Conservation (phyloP, 2,329 filamentous ascomycete species). For the Apiospora malaysiana region DNA sequence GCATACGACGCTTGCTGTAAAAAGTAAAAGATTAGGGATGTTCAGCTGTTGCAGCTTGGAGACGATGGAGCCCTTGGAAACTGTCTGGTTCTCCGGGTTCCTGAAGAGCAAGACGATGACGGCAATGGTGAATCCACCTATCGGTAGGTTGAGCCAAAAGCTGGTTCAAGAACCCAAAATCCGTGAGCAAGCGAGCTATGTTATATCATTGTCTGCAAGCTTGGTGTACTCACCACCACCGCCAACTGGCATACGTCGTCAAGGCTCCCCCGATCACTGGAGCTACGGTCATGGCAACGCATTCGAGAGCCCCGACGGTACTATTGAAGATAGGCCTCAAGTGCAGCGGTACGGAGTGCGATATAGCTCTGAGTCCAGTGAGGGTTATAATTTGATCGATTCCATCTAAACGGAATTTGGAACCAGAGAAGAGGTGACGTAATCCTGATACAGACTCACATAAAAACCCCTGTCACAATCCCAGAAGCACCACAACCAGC, state of each 20-base stretch:
- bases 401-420: too few relatives aligned
- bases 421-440: too few relatives aligned
- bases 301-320: constrained; percentile 25
- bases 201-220: too few relatives aligned
- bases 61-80: constrained; percentile 27
- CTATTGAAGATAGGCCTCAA: constrained; percentile 27
- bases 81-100: constrained; percentile 27
- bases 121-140: constrained; percentile 40
- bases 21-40: constrained; percentile 32
- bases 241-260: constrained; percentile 41
- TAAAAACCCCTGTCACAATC: constrained; percentile 39
- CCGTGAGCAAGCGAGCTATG: background rate
- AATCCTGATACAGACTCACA: too few relatives aligned
- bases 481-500: constrained; percentile 46
- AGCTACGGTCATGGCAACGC: constrained; percentile 26
- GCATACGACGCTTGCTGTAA: constrained; percentile 38
- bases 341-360: constrained; percentile 27
- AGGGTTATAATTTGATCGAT: too few relatives aligned
- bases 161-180: background rate
- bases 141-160: constrained; percentile 47
- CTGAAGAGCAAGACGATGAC: constrained; percentile 37
- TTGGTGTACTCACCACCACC: constrained; percentile 43
- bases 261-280: constrained; percentile 27
- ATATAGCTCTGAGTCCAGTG: background rate
- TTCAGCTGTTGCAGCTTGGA: constrained; percentile 40